These are phyloP conservation scores for Pseudogymnoascus pannorum DNA, from an alignment of 2,329 filamentous ascomycete species.

Conservation along the genomic window DNA sequence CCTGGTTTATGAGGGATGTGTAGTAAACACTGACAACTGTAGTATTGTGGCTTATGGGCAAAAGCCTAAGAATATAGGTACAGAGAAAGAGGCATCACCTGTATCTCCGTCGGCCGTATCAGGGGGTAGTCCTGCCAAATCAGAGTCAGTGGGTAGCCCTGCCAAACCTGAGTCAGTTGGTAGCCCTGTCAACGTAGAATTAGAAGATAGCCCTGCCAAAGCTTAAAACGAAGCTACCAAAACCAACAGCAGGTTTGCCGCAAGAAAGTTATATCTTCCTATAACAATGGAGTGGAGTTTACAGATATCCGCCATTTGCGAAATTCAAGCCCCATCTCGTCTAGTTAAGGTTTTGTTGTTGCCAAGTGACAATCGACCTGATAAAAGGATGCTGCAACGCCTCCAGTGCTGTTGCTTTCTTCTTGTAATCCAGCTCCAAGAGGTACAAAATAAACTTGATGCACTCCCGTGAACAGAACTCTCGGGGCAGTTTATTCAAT, in stretches of 20 bases:
- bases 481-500: conserved; percentile 11
- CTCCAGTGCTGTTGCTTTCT: conserved; percentile 14
- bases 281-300: not conserved
- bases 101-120: not conserved
- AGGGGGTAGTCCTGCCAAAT: not conserved
- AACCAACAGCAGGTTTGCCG: not conserved
- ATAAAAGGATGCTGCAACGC: conserved; percentile 14
- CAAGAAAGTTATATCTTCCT: not conserved
- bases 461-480: conserved; percentile 9
- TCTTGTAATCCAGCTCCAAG: conserved; percentile 14
- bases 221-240: not conserved
- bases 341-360: not conserved
- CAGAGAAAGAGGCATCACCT: not conserved
- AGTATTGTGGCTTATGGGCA: not conserved
- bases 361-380: not conserved
- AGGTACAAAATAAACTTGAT: conserved; percentile 15
- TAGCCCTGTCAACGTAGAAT: not conserved
- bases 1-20: not conserved
- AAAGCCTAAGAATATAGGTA: not conserved
- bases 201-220: not conserved
- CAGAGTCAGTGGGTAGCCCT: not conserved
- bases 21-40: not conserved
- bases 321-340: not conserved
- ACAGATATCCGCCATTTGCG: not conserved
- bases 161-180: not conserved